Percentiles rank a stretch among this genome's conserved stretches.
Conservation (phyloP, 2,329 filamentous ascomycete species). For the Rutstroemia sp. region DNA sequence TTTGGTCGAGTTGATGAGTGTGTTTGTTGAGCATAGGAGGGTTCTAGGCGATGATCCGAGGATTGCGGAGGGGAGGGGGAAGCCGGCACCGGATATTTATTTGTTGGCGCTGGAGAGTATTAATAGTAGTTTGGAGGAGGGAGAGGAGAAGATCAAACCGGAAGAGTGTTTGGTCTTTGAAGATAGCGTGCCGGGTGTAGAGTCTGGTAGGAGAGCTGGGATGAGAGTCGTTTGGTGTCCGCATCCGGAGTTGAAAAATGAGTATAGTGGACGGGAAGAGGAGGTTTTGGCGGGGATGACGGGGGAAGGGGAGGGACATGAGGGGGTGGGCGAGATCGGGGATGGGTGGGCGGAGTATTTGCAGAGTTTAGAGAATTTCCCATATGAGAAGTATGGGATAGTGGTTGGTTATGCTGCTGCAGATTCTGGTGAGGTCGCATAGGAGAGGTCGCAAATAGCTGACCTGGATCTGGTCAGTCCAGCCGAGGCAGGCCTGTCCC, state of each 20-base stretch:
- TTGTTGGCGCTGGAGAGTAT: conserved; percentile 76
- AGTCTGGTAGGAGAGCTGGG: conserved; percentile 80
- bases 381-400: conserved; percentile 53
- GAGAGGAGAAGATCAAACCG: conserved; percentile 60
- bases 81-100: conserved; percentile 93
- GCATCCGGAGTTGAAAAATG: conserved; percentile 67
- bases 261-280: conserved; percentile 69
- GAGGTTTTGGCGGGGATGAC: conserved; percentile 75
- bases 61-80: conserved; percentile 73
- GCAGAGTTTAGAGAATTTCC: conserved; percentile 44
- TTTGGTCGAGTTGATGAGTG: conserved; percentile 49
- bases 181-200: conserved; percentile 87
- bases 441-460: too few species aligned
- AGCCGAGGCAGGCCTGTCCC: too few species aligned
- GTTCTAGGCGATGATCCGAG: conserved; percentile 81
- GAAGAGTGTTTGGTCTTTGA: conserved; percentile 95
- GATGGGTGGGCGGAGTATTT: conserved; percentile 57
- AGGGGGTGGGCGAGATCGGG: conserved; percentile 53
- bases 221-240: conserved; percentile 95
- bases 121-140: conserved; percentile 62
- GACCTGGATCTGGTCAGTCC: too few species aligned
- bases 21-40: conserved; percentile 62
- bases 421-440: too few species aligned
- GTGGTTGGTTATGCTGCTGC: conserved; percentile 15
- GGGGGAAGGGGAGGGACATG: conserved; percentile 40